Percentiles rank a stretch among this genome's conserved stretches.
Conservation (phyloP, 768 basidiomycete species). For the Tulasnella sp. region DNA sequence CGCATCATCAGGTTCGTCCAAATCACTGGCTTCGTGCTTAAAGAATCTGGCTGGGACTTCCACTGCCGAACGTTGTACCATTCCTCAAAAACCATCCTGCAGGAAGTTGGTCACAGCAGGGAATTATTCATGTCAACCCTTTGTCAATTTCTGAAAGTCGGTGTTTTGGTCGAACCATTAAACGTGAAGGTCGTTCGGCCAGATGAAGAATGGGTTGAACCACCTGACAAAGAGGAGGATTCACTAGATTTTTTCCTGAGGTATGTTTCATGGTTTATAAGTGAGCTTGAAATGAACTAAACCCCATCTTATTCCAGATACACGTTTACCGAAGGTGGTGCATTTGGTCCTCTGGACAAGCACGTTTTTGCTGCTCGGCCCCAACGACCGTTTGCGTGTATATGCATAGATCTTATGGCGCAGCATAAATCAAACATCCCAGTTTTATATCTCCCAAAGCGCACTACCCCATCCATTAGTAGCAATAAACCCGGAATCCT, state of each 20-base stretch:
- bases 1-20: neutral
- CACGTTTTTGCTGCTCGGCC: neutral
- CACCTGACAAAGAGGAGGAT: neutral
- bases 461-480: too few relatives aligned
- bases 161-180: neutral
- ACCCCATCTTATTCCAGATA: slow-evolving; percentile 1
- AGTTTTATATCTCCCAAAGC: too few relatives aligned
- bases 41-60: neutral
- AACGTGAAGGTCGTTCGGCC: slow-evolving; percentile 2
- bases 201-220: slow-evolving; percentile 7
- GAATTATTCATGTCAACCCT: neutral
- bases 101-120: slow-evolving; percentile 2
- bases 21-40: neutral
- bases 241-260: slow-evolving; percentile 4
- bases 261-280: too few relatives aligned
- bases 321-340: neutral
- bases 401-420: neutral
- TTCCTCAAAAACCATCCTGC: slow-evolving; percentile 2
- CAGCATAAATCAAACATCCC: too few relatives aligned
- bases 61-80: slow-evolving; percentile 5
- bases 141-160: neutral
- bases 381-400: neutral
- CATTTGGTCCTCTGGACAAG: neutral
- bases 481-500: neutral
- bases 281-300: neutral